These are phyloP conservation scores for Rhodomyrtus psidioides DNA, from an alignment of 441 rosid genomes.

Conservation along the genomic window DNA sequence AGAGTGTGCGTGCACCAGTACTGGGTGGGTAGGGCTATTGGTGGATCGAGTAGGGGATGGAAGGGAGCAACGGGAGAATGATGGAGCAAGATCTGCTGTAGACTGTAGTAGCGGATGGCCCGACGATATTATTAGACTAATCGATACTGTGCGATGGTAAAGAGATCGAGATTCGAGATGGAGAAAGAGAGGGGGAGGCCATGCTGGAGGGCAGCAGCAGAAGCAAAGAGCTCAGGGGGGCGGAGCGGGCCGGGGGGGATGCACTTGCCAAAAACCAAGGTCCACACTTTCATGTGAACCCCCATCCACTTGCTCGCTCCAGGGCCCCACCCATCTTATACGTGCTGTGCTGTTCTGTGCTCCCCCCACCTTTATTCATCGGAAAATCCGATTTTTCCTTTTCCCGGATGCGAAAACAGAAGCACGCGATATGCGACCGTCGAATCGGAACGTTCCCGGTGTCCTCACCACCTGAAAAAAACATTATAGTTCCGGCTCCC, in stretches of 20 bases:
- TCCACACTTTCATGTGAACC: neutral
- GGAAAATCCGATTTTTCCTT: neutral
- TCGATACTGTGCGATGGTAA: neutral
- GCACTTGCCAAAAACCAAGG: neutral
- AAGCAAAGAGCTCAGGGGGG: no score
- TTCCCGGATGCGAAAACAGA: neutral
- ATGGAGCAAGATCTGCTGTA: neutral
- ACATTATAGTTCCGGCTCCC: neutral
- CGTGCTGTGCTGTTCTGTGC: neutral
- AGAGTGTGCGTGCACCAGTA: no score
- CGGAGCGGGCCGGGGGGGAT: no score
- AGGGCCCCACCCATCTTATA: neutral
- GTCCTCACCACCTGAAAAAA: fast-evolving
- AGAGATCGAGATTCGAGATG: neutral
- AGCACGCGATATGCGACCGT: no score
- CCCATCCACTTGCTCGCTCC: neutral
- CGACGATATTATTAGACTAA: neutral
- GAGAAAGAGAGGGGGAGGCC: neutral
- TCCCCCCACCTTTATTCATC: neutral
- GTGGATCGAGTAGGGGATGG: neutral
- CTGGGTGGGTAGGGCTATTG: no score
- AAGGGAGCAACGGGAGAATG: neutral
- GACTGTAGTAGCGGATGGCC: neutral
- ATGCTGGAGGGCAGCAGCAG: neutral
- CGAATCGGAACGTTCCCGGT: fast-evolving